Percentiles rank a stretch among this genome's conserved stretches.
Evolutionary conservation across 169 alveolate genomes (phyloP).

Genomic region (Plasmodium yoelii): DNA sequence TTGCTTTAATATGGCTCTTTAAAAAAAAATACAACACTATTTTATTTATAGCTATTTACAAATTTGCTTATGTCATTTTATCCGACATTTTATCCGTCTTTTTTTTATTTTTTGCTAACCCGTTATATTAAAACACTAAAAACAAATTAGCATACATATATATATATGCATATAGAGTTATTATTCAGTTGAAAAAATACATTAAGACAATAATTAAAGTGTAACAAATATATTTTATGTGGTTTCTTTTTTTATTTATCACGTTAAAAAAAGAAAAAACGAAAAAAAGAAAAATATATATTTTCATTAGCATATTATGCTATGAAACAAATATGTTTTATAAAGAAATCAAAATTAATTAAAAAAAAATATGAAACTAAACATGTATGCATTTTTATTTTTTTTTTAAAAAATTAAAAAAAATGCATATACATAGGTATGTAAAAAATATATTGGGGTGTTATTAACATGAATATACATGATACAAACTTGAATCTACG

Average conservation of each 20-base stretch:
- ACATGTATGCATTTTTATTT: not conserved
- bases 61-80: not conserved
- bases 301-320: not conserved
- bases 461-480: no score
- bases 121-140: not conserved
- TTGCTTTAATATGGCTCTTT: constrained; percentile 2
- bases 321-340: not conserved
- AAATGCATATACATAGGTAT: not conserved
- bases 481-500: not conserved
- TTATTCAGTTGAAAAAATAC: not conserved
- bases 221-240: not conserved
- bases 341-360: not conserved
- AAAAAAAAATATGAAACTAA: not conserved
- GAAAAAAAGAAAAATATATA: not conserved
- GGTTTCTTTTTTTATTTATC: not conserved
- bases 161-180: not conserved
- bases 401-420: not conserved
- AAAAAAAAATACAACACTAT: not conserved
- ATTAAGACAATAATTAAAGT: not conserved
- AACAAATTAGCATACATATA: not conserved
- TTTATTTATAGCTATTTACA: not conserved
- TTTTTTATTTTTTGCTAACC: not conserved
- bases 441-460: not conserved
- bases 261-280: not conserved
- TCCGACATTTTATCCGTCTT: no score